Evolutionary conservation across 441 rosid species (phyloP).

Genomic region (Raphanus hybrid): DNA sequence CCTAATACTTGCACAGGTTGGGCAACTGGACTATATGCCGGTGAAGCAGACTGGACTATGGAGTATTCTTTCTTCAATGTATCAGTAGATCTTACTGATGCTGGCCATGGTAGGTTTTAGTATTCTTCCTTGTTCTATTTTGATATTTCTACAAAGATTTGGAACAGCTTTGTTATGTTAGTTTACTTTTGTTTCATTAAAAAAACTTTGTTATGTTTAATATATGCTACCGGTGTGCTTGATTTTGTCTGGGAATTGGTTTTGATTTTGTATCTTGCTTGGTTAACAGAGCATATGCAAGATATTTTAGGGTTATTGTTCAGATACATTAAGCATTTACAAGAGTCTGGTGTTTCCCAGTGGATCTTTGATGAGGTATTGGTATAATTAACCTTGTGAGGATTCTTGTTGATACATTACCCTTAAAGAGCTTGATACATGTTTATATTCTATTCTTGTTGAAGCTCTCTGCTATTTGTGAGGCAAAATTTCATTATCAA

Average conservation of each 20-base stretch:
- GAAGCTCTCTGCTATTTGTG: not conserved
- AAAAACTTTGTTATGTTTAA: not conserved
- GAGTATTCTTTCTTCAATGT: not conserved
- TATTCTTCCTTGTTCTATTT: not conserved
- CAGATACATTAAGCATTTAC: not conserved
- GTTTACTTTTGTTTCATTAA: no score
- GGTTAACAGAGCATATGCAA: not conserved
- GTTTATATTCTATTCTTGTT: not conserved
- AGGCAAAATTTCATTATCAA: not conserved
- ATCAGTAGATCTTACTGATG: not conserved
- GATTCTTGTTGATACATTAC: not conserved
- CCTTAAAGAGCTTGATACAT: not conserved
- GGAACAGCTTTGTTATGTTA: not conserved
- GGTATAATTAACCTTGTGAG: not conserved
- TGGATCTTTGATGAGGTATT: constrained; percentile 5
- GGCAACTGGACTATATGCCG: not conserved
- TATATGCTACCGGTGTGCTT: not conserved
- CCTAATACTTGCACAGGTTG: not conserved
- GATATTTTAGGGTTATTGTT: not conserved
- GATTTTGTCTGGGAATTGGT: not conserved
- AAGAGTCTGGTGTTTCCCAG: not conserved
- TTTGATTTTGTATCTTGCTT: not conserved
- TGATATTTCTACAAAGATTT: not conserved
- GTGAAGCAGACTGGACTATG: not conserved
- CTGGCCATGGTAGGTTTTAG: not conserved